Evolutionary conservation across 164 flowering plant species (phyloP), one percentile per base, ranked within the genome.

Genomic region (Liriodendron chinense): DNA sequence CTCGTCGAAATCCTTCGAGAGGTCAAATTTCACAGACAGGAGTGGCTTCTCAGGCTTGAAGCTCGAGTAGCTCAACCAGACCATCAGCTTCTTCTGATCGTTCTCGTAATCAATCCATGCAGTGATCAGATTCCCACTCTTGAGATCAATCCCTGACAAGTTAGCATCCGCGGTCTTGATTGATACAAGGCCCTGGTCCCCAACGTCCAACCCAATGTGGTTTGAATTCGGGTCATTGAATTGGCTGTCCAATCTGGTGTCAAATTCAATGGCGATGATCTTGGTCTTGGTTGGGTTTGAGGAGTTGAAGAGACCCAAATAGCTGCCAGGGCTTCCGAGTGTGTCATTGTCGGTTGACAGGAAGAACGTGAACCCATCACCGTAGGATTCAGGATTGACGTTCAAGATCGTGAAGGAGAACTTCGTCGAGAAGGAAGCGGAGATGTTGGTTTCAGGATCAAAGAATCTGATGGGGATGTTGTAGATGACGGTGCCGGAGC

Each of bases 331-430:
- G 76, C 93, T 88, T 1, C 98, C 97, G 8, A 92, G 84, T 4
- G 87, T 85, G 73, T 73, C 78, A 79, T 87, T 83, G 71, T 85
- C 81, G 0, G 91, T 84, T 0, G 97, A 88, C 6, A 95, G 73
- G 74, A 93, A 95, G 80, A 95, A 93, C 16, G 96, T 68, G 9
- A 93, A 66, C 1, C 99, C 98, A 56, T 91, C 99, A 1, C 98
- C 98, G 65, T 50, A 91, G 0, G 98, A 91, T 56, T 62, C 72
- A 0, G 93, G 88, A 56, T 84, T 87, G 65, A 79, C 56, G 71
- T 89, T 92, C 34, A 71, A 73, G 80, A 95, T 80, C 26, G 90
- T 85, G 75, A 95, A 95, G 2, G 91, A 78, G 83, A 95, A 95
- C 9, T 77, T 78, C 0, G 98, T 88, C 24, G 86, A 81, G 85